Percentiles rank a stretch among this genome's conserved stretches.
Evolutionary conservation across 768 basidiomycete species (phyloP).

Genomic region (Kwoniella dejecticola): DNA sequence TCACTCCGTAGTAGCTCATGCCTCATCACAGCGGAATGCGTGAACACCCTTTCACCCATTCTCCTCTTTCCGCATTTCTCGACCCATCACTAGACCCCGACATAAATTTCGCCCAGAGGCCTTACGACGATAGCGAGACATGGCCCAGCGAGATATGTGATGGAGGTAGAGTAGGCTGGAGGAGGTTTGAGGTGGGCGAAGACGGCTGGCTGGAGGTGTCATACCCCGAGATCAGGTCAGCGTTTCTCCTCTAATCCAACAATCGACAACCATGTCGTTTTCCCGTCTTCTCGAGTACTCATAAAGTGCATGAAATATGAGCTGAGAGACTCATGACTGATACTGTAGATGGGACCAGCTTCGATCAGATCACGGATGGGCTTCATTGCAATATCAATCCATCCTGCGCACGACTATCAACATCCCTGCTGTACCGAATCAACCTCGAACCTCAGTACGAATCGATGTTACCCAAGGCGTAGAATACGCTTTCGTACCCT

Average conservation of each 20-base stretch:
- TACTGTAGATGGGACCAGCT: constrained; percentile 68
- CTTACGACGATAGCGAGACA: constrained; percentile 22
- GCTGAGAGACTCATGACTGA: background rate
- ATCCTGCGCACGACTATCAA: constrained; percentile 69
- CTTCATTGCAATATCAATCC: constrained; percentile 76
- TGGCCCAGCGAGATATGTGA: constrained; percentile 41
- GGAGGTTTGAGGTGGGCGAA: constrained; percentile 20
- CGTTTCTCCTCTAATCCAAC: too few species aligned
- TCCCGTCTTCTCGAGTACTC: background rate
- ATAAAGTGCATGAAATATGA: background rate
- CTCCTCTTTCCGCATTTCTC: constrained; percentile 37
- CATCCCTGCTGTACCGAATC: constrained; percentile 59
- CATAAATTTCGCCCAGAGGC: constrained; percentile 35
- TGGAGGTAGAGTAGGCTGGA: constrained; percentile 42
- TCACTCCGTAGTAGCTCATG: too few species aligned
- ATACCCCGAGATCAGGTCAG: constrained; percentile 40
- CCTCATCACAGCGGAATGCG: constrained; percentile 48
- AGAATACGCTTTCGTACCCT: constrained; percentile 71
- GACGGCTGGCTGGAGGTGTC: constrained; percentile 39
- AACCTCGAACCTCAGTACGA: constrained; percentile 59
- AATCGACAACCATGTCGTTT: background rate
- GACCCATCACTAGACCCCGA: constrained; percentile 24
- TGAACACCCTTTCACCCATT: constrained; percentile 41
- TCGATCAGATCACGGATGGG: constrained; percentile 81
- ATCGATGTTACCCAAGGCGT: constrained; percentile 71